phyloP scores from a whole-genome alignment of 2,329 filamentous ascomycete genomes.

The Diaporthe caulivora region DNA sequence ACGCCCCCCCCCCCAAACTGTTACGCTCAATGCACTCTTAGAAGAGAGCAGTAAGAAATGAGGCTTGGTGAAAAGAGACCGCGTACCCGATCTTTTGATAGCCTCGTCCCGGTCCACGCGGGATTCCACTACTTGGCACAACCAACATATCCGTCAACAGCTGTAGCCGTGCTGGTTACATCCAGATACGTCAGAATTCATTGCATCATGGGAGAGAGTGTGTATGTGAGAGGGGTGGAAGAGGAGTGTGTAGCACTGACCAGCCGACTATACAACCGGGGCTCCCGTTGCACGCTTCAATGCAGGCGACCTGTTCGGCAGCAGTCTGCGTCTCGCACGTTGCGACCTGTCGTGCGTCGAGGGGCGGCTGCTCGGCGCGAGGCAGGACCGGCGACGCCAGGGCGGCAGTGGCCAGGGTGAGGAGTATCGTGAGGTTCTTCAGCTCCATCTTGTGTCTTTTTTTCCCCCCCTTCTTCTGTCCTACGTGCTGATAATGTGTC shows the following conservation, averaged over 20 bases:
- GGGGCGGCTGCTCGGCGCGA: neutral
- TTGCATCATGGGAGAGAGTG: rapidly evolving
- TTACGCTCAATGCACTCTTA: too few species aligned
- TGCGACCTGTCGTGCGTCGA: neutral
- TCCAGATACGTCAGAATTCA: neutral
- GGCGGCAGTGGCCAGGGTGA: neutral
- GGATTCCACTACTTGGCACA: neutral
- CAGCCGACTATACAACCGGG: neutral
- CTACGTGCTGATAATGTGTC: neutral
- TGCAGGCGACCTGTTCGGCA: neutral
- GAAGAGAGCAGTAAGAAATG: too few species aligned
- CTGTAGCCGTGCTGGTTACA: neutral
- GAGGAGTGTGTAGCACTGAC: neutral
- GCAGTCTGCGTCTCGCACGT: conserved; percentile 8
- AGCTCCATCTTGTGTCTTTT: neutral
- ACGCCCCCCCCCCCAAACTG: too few species aligned
- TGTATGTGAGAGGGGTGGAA: too few species aligned
- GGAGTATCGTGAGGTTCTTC: neutral
- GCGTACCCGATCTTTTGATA: too few species aligned
- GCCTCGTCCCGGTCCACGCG: too few species aligned
- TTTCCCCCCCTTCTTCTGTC: too few species aligned
- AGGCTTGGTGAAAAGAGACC: too few species aligned
- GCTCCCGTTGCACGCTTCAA: neutral
- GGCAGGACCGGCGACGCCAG: neutral
- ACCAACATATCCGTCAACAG: neutral